Base-by-base conservation (phyloP, 768 basidiomycete species). In the Tylopilus subfusipes region DNA sequence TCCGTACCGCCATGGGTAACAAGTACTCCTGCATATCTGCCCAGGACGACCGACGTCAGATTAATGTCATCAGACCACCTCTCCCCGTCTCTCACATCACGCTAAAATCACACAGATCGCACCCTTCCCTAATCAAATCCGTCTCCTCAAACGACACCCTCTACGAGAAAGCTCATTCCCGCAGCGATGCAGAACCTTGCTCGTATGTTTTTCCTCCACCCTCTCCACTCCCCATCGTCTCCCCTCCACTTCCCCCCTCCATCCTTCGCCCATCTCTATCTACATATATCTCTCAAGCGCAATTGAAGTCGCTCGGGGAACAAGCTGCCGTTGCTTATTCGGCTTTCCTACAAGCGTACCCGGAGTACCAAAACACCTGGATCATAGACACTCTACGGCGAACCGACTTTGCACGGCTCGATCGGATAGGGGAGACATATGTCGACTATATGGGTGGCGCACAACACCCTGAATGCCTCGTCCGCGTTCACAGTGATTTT, bases 361-460 rank as follows among this genome's bases (percentile, higher is more conserved):
- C 74, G 68, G 84, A 86, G 68, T 90, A 87, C 59, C 77, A 77
- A 45, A 74, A 74, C 16, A 88, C 87, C 8, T 86, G 85, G 83
- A 84, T 84, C 53, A 66, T 90, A 51, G 88, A 90, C 62, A 76
- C 80, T 0, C 77, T 89, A 16, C 81, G 86, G 45, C 75, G 78
- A 58, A 82, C 78, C 0, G 86, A 90, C 67, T 87, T 80, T 59
- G 55, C 74, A 5, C 73, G 86, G 48, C 74, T 88, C 40, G 81
- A 84, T 56, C 78, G 77, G 13, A 72, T 74, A 10, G 82, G 82
- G 7, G 88, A 91, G 72, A 86, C 84, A 10, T 92, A 92, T 55
- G 85, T 90, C 56, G 90, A 93, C 63, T 92, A 88, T 59, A 92
- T 92, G 88, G 90, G 90, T 29, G 89, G 87, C 22, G 81, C 87